phyloP scores from a whole-genome alignment of 495 filamentous ascomycete genomes.

The Friedmanniomyces endolithicus region DNA sequence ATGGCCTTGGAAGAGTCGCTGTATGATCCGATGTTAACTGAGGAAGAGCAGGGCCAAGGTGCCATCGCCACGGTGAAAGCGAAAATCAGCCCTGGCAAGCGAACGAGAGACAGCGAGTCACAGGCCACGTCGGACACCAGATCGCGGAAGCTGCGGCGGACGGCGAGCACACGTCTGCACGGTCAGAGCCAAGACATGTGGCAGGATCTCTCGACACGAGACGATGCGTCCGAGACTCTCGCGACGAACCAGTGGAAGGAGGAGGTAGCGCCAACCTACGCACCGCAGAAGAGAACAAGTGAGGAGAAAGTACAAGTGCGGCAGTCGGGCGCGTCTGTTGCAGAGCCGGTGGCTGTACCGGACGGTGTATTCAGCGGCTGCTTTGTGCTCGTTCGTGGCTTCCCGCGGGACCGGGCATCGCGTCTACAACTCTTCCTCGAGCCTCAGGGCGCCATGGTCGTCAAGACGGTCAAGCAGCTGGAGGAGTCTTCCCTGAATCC shows the following conservation, averaged over 20 bases:
- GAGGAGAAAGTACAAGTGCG: background rate
- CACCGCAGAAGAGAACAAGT: background rate
- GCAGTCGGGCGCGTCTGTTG: background rate
- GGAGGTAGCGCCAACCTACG: background rate
- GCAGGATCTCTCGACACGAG: conserved; percentile 67
- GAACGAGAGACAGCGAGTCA: conserved; percentile 28
- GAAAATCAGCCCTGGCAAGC: conserved; percentile 30
- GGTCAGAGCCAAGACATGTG: conserved; percentile 73
- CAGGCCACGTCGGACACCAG: conserved; percentile 30
- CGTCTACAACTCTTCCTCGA: conserved; percentile 5
- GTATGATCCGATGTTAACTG: conserved; percentile 61
- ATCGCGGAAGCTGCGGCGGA: conserved; percentile 65
- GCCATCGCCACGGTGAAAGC: conserved; percentile 40
- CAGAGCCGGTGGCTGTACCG: background rate
- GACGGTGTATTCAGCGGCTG: conserved; percentile 24
- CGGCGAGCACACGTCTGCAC: conserved; percentile 63
- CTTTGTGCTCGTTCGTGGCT: conserved; percentile 21
- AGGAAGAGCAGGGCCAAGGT: conserved; percentile 57
- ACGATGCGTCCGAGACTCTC: conserved; percentile 22
- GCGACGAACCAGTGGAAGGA: conserved; percentile 29
- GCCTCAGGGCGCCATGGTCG: conserved; percentile 9
- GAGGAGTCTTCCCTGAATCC: conserved; percentile 29
- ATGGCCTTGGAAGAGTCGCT: conserved; percentile 78
- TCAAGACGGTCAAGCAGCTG: conserved; percentile 32
- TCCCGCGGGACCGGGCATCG: conserved; percentile 16